These are phyloP conservation scores for Amaranthus cruentus DNA, from an alignment of 148 eudicot species.

Conservation along the genomic window DNA sequence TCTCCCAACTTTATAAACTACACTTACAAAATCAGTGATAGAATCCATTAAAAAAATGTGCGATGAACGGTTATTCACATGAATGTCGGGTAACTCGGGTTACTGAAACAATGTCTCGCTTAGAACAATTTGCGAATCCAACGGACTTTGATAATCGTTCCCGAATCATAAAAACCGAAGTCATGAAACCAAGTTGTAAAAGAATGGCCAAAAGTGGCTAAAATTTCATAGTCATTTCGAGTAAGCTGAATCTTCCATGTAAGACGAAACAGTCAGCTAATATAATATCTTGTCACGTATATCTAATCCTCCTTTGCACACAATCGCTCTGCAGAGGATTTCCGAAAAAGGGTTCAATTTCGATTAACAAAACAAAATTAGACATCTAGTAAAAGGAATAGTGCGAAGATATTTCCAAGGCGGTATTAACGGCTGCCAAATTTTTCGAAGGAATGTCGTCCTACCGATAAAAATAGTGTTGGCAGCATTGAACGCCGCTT, in stretches of 20 bases:
- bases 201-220: background rate
- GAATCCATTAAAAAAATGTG: background rate
- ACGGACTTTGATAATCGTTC: background rate
- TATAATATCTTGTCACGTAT: slow-evolving; percentile 17
- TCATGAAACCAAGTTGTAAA: background rate
- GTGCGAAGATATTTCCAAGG: too few relatives aligned
- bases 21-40: slow-evolving; percentile 11
- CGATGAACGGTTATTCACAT: background rate
- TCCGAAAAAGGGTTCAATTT: background rate
- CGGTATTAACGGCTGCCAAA: too few relatives aligned
- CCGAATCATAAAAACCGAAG: background rate
- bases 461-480: too few relatives aligned
- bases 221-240: background rate
- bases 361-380: background rate
- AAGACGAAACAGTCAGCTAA: slow-evolving; percentile 9
- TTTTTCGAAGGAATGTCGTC: too few relatives aligned
- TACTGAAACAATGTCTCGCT: background rate
- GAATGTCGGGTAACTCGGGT: background rate
- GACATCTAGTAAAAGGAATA: background rate
- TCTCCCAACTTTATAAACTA: slow-evolving; percentile 4
- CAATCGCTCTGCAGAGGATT: slow-evolving; percentile 52
- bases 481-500: too few relatives aligned
- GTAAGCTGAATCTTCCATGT: slow-evolving; percentile 13
- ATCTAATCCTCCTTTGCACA: slow-evolving; percentile 53
- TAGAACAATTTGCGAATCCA: background rate